Evolutionary conservation across 2,329 filamentous ascomycete species (phyloP).

Genomic region (Microsporum audouinii): DNA sequence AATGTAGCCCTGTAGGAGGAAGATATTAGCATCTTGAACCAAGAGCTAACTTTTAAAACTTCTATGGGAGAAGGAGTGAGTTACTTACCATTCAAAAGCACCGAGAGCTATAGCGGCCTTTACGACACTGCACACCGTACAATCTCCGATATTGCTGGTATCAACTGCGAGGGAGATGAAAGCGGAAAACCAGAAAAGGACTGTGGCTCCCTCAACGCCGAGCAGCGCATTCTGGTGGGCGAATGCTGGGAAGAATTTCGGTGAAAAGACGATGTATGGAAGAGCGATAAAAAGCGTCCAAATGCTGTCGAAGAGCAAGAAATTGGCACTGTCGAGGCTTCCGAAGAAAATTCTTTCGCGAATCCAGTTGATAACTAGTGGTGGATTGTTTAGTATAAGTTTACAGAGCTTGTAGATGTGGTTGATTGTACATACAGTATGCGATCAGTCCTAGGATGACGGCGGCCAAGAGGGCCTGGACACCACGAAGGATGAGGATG

Average conservation of each 20-base stretch:
- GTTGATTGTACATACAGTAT: conserved; percentile 46
- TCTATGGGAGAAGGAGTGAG: not conserved
- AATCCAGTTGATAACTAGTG: conserved; percentile 46
- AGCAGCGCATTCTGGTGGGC: conserved; percentile 57
- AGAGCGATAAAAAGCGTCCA: conserved; percentile 63
- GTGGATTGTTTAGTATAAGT: not conserved
- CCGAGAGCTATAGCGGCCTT: conserved; percentile 44
- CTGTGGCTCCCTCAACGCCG: conserved; percentile 57
- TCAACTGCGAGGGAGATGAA: conserved; percentile 64
- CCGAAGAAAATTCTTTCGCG: conserved; percentile 23
- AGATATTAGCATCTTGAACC: not conserved
- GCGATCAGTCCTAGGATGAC: conserved; percentile 64
- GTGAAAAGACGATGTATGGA: conserved; percentile 57
- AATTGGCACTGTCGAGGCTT: conserved; percentile 53
- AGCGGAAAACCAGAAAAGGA: conserved; percentile 83
- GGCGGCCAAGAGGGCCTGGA: conserved; percentile 57
- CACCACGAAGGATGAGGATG: conserved; percentile 42
- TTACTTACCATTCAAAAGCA: conserved; percentile 37
- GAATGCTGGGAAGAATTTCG: conserved; percentile 48
- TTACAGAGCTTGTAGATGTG: not conserved
- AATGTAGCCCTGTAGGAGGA: conserved; percentile 32
- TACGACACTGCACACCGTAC: conserved; percentile 47
- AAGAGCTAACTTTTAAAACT: not conserved
- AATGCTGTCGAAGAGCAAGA: conserved; percentile 66
- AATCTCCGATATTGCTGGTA: conserved; percentile 46